Evolutionary conservation across 768 basidiomycete genomes (phyloP).

Genomic region (Termitomyces sp.): DNA sequence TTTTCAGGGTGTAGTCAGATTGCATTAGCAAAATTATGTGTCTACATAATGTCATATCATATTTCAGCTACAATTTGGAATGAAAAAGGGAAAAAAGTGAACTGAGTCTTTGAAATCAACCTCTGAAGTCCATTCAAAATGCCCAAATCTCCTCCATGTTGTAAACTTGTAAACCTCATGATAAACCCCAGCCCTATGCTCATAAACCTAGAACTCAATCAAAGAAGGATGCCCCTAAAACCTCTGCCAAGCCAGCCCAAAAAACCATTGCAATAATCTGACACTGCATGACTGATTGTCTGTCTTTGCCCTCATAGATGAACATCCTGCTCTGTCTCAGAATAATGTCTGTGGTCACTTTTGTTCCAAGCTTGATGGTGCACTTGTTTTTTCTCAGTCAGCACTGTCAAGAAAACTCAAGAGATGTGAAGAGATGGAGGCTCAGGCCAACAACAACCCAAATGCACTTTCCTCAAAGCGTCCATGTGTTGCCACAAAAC

Average conservation of each 20-base stretch:
- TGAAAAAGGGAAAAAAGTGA: background rate
- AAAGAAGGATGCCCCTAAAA: background rate
- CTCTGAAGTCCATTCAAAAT: background rate
- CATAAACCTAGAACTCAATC: background rate
- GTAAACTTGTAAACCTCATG: no score
- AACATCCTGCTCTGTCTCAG: background rate
- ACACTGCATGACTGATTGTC: background rate
- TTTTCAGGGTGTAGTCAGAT: no score
- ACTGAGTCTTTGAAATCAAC: background rate
- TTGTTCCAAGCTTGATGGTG: no score
- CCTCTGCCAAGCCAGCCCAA: background rate
- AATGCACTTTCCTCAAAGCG: no score
- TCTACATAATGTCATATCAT: background rate
- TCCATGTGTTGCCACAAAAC: no score
- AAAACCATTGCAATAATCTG: background rate
- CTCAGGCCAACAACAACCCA: no score
- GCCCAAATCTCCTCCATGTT: no score
- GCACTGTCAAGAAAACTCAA: no score
- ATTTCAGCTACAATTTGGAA: background rate
- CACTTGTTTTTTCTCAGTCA: no score
- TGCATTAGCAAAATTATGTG: background rate
- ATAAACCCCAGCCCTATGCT: no score
- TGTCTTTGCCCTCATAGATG: no score
- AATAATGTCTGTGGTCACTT: background rate
- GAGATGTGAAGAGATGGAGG: no score